These are phyloP conservation scores for Solanum piurae DNA, from an alignment of 257 asterid species.

Conservation along the genomic window DNA sequence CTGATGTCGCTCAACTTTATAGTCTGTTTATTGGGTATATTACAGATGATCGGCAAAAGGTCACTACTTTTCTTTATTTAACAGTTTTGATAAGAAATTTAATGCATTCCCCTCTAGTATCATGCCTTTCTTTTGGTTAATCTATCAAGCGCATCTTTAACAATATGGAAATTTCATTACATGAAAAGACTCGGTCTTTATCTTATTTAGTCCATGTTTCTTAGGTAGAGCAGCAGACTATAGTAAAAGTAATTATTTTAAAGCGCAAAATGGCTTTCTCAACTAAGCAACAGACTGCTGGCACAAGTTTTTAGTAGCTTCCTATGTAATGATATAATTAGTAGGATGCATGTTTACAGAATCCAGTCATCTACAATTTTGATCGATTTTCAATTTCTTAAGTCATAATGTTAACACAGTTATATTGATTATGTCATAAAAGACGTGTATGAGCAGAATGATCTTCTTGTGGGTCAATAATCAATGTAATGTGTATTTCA, in stretches of 20 bases:
- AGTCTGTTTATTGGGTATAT: constrained; percentile 37
- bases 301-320: background rate
- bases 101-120: background rate
- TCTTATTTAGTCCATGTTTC: background rate
- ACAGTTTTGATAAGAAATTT: background rate
- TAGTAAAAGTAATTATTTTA: background rate
- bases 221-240: background rate
- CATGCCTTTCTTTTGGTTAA: background rate
- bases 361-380: background rate
- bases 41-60: constrained; percentile 58
- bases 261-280: background rate
- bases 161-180: background rate
- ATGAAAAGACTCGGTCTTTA: background rate
- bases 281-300: background rate
- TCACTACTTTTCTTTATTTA: constrained; percentile 6
- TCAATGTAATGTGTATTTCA: background rate
- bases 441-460: background rate
- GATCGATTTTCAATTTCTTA: background rate
- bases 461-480: background rate
- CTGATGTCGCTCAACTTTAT: constrained; percentile 43
- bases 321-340: background rate
- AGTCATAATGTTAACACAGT: background rate
- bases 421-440: background rate
- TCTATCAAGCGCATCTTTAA: background rate
- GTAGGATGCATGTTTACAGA: background rate